These are phyloP conservation scores for Dimocarpus longan DNA, from an alignment of 345 rosid species.

Conservation along the genomic window DNA sequence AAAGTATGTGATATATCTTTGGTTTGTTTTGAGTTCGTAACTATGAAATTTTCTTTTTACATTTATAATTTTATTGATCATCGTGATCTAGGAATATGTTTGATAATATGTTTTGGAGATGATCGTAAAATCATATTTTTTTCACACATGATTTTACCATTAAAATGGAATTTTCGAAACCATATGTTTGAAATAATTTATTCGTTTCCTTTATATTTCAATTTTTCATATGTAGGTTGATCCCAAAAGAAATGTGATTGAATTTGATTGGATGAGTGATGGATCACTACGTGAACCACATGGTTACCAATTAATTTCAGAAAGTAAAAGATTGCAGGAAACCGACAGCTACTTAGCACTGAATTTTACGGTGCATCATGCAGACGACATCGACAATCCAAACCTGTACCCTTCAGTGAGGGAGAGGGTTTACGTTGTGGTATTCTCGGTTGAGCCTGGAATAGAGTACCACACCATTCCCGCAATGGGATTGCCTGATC, in stretches of 20 bases:
- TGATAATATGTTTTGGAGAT: no score
- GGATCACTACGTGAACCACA: no score
- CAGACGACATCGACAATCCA: constrained; percentile 16
- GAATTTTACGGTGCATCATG: neutral
- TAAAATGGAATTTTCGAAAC: no score
- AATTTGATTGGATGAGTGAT: no score
- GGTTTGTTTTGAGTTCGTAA: neutral
- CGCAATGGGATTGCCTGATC: neutral
- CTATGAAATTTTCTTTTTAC: neutral
- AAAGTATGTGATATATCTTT: no score
- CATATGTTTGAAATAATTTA: no score
- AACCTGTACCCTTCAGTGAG: neutral
- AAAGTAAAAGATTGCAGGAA: no score
- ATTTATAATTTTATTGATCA: neutral
- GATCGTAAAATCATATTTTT: no score
- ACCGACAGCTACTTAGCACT: neutral
- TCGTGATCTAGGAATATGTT: neutral
- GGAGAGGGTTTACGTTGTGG: neutral
- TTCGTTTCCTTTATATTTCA: no score
- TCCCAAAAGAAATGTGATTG: no score
- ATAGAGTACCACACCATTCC: neutral
- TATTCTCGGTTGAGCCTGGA: constrained; percentile 14
- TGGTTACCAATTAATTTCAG: no score
- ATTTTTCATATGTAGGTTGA: no score
- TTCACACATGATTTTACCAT: neutral